Base-by-base conservation (phyloP, 2,329 filamentous ascomycete species). In the Colletotrichum gloeosporioides region DNA sequence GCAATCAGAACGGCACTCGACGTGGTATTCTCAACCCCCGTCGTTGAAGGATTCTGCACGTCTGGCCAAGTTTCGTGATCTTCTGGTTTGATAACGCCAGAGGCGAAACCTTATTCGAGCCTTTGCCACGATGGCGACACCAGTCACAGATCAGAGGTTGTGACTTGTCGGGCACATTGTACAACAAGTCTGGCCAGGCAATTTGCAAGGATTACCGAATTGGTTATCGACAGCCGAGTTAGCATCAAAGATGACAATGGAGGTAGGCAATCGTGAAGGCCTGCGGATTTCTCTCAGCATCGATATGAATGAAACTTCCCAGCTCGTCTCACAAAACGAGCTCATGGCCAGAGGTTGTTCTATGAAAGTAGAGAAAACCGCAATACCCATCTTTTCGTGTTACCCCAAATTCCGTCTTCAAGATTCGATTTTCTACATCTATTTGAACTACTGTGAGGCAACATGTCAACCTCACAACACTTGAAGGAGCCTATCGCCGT, bases 401-500 rank as follows among this genome's bases (percentile, higher is more conserved):
- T n/a, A 16, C 18, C 1, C 18, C 16, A 10, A 44, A 6, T n/a
- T 44, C 5, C 10, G 39, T 10, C 39, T 44, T 44, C 18, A n/a
- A 44, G 8, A 6, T 3, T 44, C 5, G 10, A 3, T 44, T 8
- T 44, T 44, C 18, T 63, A 36, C 31, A 31, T 3, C 10, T 32
- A 10, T 63, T 18, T 16, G 3, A 34, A 32, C 59, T 63, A 16
- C 8, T 13, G 13, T 59, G 29, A 34, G 59, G 25, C 53, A 63
- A 18, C 27, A 63, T 63, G 59, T 31, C 31, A 63, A 34, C n/a
- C 29, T 32, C 59, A 71, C 31, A 67, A 18, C 31, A 44, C 32
- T 44, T 8, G 32, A 69, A 73, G 71, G 71, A 73, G 59, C 81
- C 79, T 29, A 82, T 89, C 27, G 88, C 87, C 39, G 81, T 89